Evolutionary conservation across 768 basidiomycete genomes (phyloP).

Genomic region (Hericium coralloides): DNA sequence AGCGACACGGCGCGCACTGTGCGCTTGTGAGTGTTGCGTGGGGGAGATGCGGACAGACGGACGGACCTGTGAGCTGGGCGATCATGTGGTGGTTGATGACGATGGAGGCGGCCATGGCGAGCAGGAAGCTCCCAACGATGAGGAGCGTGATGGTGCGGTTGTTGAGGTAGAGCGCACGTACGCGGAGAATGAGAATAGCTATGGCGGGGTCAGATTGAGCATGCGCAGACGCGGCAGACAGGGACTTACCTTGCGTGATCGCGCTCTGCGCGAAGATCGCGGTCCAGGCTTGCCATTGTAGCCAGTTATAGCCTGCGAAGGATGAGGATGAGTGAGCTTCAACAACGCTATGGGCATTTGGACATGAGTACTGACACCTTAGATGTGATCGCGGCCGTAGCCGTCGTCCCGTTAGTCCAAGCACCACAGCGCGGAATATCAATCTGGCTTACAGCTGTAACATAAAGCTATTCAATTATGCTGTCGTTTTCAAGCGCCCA

Average conservation of each 20-base stretch:
- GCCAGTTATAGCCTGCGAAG: neutral
- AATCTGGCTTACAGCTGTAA: no score
- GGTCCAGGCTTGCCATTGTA: conserved; percentile 1
- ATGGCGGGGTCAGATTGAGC: neutral
- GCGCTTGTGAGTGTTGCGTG: no score
- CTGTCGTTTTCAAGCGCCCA: no score
- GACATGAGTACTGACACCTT: no score
- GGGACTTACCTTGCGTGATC: neutral
- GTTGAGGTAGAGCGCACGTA: neutral
- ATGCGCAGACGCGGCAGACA: no score
- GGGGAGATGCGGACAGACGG: no score
- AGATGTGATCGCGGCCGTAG: no score
- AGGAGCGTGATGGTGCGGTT: neutral
- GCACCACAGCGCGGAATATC: no score
- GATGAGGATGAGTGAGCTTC: neutral
- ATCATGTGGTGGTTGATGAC: neutral
- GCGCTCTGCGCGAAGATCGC: neutral
- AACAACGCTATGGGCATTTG: no score
- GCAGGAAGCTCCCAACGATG: neutral
- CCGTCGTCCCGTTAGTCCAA: no score
- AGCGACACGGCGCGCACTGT: neutral
- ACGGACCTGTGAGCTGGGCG: no score
- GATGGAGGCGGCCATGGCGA: neutral
- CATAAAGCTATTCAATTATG: no score
- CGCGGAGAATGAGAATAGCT: neutral